Evolutionary conservation across 495 filamentous ascomycete species (phyloP), one percentile per base, ranked within the genome.

Genomic region (Niebla homalea): DNA sequence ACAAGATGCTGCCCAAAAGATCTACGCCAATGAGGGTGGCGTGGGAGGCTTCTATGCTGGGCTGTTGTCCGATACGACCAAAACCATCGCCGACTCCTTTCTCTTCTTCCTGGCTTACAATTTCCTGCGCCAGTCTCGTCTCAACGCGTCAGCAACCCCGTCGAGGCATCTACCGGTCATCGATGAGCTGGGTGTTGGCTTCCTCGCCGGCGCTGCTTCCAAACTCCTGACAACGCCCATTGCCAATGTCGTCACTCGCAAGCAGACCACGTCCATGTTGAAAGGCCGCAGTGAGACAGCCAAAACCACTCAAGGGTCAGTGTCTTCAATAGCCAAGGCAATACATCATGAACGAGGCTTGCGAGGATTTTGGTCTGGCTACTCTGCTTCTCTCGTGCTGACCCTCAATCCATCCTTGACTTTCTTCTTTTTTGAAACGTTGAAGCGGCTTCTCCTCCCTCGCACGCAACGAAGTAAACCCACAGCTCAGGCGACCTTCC

Each of bases 391-490:
- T 23, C 63, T 92, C 45, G 72, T 94, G 44, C 64, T 96, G 29
- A 89, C 89, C 1, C 68, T 95, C 1, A 95, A 96, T 58, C 89
- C 89, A 8, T 80, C 80, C 44, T 70, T 94, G 49, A 95, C 90
- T 0, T 89, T 94, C 58, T 80, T 90, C 56, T 68, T 94, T 16
- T 84, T 94, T 56, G 80, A 83, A 54, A 57, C 78, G 7, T 66
- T 90, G 7, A 82, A 82, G 60, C 74, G 77, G 44, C 54, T 69
- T 5, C 51, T 83, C 14, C 68, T 86, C 1, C 66, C 76, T 0
- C 62, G 69, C 0, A 57, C 70, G 0, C 64, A 68, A 21, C 70
- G 76, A 36, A 67, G 76, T 8, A 71, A 73, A 20, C 78, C 82
- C 60, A 63, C 66, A 12, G 49, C 70, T n/a, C 65, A 58, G 42